phyloP scores from a whole-genome alignment of 176 grass and related monocot genomes.

The Zizania latifolia region DNA sequence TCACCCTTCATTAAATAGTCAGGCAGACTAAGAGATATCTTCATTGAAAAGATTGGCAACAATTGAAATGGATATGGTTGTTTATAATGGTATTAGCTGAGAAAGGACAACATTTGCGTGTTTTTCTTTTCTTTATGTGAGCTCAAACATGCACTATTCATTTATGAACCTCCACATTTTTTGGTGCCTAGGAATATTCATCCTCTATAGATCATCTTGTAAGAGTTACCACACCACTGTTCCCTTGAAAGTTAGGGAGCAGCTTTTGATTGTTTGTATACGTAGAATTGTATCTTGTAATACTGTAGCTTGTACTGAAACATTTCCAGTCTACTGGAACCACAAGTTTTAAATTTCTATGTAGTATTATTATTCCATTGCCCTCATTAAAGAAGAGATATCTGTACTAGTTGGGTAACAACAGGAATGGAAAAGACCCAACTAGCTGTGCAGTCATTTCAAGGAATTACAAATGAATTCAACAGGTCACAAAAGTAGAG shows the following conservation, averaged over 20 bases:
- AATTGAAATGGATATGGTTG: slow-evolving; percentile 13
- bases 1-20: slow-evolving; percentile 2
- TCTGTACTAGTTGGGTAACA: background rate
- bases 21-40: slow-evolving; percentile 5
- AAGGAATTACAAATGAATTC: background rate
- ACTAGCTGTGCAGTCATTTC: background rate
- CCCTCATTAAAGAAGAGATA: background rate
- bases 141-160: slow-evolving; percentile 18
- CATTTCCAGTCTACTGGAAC: background rate
- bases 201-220: slow-evolving; percentile 24
- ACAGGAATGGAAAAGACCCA: background rate
- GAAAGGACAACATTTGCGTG: background rate
- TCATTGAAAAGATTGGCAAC: background rate
- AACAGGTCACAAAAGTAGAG: background rate
- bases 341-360: background rate
- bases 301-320: background rate
- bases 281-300: slow-evolving; percentile 33
- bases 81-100: slow-evolving; percentile 9
- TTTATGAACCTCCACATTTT: slow-evolving; percentile 34
- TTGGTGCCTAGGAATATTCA: slow-evolving; percentile 20
- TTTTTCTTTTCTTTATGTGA: slow-evolving; percentile 4
- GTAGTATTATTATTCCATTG: background rate
- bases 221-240: slow-evolving; percentile 23
- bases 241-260: slow-evolving; percentile 38
- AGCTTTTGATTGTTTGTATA: slow-evolving; percentile 1